These are phyloP conservation scores for Coccomyxa subellipsoidea DNA, from an alignment of 163 green algal genomes.

Conservation along the genomic window DNA sequence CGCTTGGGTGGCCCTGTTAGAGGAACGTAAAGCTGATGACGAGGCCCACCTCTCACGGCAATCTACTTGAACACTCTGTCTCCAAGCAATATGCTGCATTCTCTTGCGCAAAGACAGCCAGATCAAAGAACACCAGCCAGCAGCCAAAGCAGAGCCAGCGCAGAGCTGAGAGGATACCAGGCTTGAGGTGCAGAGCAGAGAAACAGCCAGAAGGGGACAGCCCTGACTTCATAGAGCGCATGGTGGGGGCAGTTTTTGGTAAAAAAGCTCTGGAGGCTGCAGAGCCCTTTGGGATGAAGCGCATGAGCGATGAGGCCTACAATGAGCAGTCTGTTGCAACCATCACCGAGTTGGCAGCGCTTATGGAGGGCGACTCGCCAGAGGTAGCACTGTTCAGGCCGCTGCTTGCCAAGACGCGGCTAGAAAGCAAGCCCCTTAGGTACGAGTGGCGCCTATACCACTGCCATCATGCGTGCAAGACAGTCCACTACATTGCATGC, in stretches of 20 bases:
- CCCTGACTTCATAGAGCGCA: constrained; percentile 3
- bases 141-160: no score
- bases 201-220: not conserved
- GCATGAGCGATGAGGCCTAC: constrained; percentile 10
- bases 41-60: no score
- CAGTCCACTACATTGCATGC: no score
- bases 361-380: constrained; percentile 20
- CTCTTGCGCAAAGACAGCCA: not conserved
- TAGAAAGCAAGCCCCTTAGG: constrained; percentile 27
- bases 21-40: no score
- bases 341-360: constrained; percentile 29
- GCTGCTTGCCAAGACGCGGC: constrained; percentile 33
- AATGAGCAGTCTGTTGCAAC: constrained; percentile 32
- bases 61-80: no score
- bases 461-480: no score
- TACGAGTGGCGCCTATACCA: constrained; percentile 1
- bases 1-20: no score
- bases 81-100: not conserved
- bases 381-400: constrained; percentile 26
- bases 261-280: not conserved
- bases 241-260: constrained; percentile 1
- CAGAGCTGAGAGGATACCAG: not conserved
- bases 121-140: not conserved
- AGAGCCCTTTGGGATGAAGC: constrained; percentile 13
- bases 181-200: not conserved